Conservation (phyloP, 441 rosid genomes). For the Pelargonium exstipulatum region DNA sequence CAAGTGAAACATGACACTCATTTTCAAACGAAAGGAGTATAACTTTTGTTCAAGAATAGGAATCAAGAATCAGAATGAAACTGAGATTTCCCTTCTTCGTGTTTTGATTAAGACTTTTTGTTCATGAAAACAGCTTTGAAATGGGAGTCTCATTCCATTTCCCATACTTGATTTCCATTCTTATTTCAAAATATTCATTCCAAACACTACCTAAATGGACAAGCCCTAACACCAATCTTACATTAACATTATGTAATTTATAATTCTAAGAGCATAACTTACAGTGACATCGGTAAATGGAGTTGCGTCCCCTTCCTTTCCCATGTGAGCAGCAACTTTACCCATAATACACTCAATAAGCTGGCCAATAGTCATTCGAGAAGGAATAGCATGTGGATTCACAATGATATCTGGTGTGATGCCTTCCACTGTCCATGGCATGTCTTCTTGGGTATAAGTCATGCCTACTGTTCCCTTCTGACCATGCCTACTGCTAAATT, state of each 20-base stretch:
- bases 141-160: no score
- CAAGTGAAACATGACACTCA: no score
- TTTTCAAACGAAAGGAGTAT: no score
- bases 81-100: no score
- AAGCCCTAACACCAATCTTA: neutral
- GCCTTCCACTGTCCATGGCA: constrained; percentile 99
- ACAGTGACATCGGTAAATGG: constrained; percentile 79
- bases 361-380: constrained; percentile 98
- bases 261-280: neutral
- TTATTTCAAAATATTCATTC: no score
- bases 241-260: neutral
- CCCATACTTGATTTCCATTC: no score
- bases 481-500: constrained; percentile 96
- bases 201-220: neutral
- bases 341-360: constrained; percentile 99
- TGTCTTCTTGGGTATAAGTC: constrained; percentile 98
- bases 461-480: constrained; percentile 99
- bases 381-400: constrained; percentile 98
- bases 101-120: no score
- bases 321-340: constrained; percentile 99
- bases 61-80: no score
- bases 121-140: no score
- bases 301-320: constrained; percentile 97
- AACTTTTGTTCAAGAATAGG: no score
- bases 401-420: constrained; percentile 87